These are phyloP conservation scores for Achlya hypogyna DNA, from an alignment of 352 stramenopile species.

Conservation along the genomic window DNA sequence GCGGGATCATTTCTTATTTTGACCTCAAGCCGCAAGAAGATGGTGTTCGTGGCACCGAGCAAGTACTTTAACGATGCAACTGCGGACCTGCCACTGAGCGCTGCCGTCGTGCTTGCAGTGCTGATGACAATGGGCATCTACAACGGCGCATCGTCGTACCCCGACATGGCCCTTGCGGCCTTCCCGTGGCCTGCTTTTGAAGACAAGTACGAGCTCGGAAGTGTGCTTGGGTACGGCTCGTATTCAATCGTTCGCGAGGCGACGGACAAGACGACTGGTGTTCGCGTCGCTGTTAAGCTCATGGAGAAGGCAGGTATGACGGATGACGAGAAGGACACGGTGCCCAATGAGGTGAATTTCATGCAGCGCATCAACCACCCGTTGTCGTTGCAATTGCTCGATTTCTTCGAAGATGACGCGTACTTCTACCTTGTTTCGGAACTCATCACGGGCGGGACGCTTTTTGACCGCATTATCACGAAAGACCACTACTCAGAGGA, in stretches of 20 bases:
- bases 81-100: neutral
- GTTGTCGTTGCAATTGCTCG: neutral
- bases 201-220: neutral
- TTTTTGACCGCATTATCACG: neutral
- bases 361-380: constrained; percentile 6
- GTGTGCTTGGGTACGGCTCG: neutral
- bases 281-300: constrained; percentile 1
- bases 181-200: constrained; percentile 3
- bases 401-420: neutral
- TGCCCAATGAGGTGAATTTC: neutral
- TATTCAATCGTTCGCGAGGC: constrained; percentile 2
- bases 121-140: constrained; percentile 7
- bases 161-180: neutral
- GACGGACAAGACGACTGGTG: neutral
- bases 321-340: neutral
- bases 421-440: constrained; percentile 10
- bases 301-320: constrained; percentile 4
- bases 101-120: neutral
- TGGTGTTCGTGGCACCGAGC: neutral
- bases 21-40: neutral
- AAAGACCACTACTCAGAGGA: neutral
- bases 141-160: neutral
- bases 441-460: neutral
- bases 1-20: constrained; percentile 1
- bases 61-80: neutral